A percentile compares a stretch with the other conserved stretches of the same genome.
Conservation (phyloP, 805 yeast species). For the Tetrapisispora arboricola region DNA sequence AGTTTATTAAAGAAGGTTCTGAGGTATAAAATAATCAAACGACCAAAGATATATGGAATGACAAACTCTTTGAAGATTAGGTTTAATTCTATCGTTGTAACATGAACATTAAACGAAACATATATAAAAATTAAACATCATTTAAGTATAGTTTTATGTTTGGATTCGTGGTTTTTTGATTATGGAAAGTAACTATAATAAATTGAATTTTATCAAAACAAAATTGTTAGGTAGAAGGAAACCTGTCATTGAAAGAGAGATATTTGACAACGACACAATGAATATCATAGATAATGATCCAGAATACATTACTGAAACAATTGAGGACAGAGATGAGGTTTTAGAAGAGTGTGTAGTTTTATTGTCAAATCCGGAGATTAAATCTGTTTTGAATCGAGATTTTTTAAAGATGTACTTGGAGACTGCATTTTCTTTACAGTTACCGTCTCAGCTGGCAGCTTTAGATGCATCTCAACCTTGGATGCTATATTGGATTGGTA, state of each 20-base stretch:
- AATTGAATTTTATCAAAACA: conserved; percentile 10
- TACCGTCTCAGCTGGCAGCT: conserved; percentile 42
- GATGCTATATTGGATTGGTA: conserved; percentile 78
- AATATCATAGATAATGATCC: conserved; percentile 13
- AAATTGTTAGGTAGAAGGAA: conserved; percentile 19
- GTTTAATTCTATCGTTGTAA: too few species aligned
- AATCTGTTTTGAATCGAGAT: conserved; percentile 14
- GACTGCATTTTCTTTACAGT: conserved; percentile 31
- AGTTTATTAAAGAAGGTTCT: too few species aligned
- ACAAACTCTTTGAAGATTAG: too few species aligned
- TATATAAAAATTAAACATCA: too few species aligned
- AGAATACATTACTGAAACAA: conserved; percentile 24
- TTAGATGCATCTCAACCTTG: conserved; percentile 90
- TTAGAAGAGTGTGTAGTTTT: conserved; percentile 14
- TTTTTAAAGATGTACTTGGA: conserved; percentile 38
- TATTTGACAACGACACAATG: conserved; percentile 9
- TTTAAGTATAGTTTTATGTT: too few species aligned
- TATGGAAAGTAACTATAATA: conserved; percentile 1
- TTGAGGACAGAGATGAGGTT: conserved; percentile 18
- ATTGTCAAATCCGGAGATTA: conserved; percentile 1
- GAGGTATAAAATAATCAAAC: too few species aligned
- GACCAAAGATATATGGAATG: too few species aligned
- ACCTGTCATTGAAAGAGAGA: conserved; percentile 8
- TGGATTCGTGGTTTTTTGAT: too few species aligned
- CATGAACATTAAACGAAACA: too few species aligned